phyloP scores from a whole-genome alignment of 257 asterid species.

The Mentha longifolia region DNA sequence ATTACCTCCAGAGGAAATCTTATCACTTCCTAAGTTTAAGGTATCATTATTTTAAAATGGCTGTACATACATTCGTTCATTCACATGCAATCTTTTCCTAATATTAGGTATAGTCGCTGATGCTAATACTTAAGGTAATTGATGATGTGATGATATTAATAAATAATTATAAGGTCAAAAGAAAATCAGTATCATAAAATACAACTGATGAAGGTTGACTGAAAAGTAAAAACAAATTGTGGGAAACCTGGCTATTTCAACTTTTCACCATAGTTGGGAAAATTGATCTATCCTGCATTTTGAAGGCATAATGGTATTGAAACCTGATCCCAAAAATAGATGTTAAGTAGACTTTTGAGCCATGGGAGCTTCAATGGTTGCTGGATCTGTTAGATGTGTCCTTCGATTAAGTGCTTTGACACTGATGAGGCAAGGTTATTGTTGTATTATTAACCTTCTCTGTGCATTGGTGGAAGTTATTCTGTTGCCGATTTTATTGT shows the following conservation, averaged over 20 bases:
- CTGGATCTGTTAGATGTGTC: neutral
- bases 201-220: neutral
- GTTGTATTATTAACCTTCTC: too few relatives aligned
- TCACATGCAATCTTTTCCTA: neutral
- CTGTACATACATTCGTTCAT: neutral
- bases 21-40: slow-evolving; percentile 94
- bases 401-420: neutral
- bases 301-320: neutral
- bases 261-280: too few relatives aligned
- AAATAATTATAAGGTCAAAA: neutral
- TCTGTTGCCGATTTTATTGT: neutral
- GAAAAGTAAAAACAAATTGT: neutral
- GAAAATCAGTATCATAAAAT: neutral
- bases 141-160: neutral
- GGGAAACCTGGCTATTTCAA: neutral
- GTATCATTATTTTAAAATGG: slow-evolving; percentile 39
- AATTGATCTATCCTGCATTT: neutral
- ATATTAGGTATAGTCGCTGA: neutral
- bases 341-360: neutral
- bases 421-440: neutral
- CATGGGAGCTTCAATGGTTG: neutral
- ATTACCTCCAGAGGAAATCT: slow-evolving; percentile 89
- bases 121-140: neutral
- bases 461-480: too few relatives aligned
- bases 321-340: neutral